A percentile compares a stretch with the other conserved stretches of the same genome.
Conservation (phyloP, 2,329 filamentous ascomycete species). For the Emmonsia crescens region DNA sequence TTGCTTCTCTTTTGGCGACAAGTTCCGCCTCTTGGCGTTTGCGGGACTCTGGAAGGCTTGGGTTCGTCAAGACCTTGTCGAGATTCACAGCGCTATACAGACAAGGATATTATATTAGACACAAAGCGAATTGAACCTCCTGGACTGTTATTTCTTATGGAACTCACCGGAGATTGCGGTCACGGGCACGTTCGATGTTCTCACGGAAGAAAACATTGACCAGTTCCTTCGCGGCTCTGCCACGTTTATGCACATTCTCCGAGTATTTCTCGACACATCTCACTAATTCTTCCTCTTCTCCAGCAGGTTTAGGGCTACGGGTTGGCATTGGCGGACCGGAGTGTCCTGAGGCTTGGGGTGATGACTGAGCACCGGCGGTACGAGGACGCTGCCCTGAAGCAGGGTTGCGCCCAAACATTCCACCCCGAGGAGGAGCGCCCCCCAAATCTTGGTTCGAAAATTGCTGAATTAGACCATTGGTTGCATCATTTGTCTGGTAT, state of each 20-base stretch:
- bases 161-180: conserved; percentile 81
- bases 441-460: conserved; percentile 94
- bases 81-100: conserved; percentile 77
- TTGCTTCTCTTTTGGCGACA: conserved; percentile 81
- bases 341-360: conserved; percentile 52
- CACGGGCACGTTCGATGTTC: conserved; percentile 88
- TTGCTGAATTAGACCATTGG: conserved; percentile 85
- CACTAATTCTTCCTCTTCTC: conserved; percentile 61
- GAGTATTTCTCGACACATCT: conserved; percentile 76
- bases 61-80: conserved; percentile 72
- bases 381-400: conserved; percentile 63
- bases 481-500: conserved; percentile 62
- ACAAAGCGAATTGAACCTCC: background rate
- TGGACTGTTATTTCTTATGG: background rate
- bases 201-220: conserved; percentile 88
- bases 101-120: conserved; percentile 4
- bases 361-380: conserved; percentile 60
- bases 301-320: conserved; percentile 43
- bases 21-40: conserved; percentile 78
- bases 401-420: conserved; percentile 59
- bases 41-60: conserved; percentile 60
- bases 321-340: conserved; percentile 56
- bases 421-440: conserved; percentile 56
- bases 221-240: conserved; percentile 53
- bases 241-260: conserved; percentile 68